Conservation (phyloP, 306 rosid species). For the Fragaria ananassa region DNA sequence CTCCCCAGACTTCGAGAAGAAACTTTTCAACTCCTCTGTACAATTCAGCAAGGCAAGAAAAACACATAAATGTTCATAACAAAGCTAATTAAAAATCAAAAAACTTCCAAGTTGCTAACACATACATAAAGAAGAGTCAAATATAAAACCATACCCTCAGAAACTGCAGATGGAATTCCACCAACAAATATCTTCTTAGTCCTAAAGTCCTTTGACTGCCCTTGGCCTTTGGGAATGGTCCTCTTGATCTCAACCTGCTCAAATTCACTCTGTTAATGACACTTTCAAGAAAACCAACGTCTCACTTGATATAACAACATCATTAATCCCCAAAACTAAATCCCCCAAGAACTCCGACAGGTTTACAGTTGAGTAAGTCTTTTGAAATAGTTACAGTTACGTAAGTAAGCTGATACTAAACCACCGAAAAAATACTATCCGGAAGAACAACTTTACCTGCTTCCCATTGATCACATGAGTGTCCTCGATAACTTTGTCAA, state of each 20-base stretch:
- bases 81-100: background rate
- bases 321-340: background rate
- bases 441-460: conserved; percentile 41
- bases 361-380: no score
- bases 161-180: conserved; percentile 68
- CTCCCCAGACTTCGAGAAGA: conserved; percentile 69
- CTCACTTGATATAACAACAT: background rate
- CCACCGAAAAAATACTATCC: no score
- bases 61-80: background rate
- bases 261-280: background rate
- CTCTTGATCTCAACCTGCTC: conserved; percentile 86
- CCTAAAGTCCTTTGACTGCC: conserved; percentile 69
- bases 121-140: background rate
- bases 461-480: conserved; percentile 69
- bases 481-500: conserved; percentile 76
- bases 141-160: conserved; percentile 54
- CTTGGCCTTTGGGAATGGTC: conserved; percentile 88
- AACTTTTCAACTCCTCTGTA: conserved; percentile 67
- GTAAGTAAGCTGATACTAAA: background rate
- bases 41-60: background rate
- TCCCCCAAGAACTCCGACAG: background rate
- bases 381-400: background rate
- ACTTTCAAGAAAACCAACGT: background rate
- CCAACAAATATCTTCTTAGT: conserved; percentile 94
- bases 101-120: background rate